Evolutionary conservation across 768 basidiomycete genomes (phyloP).

Genomic region (Russula virescens): DNA sequence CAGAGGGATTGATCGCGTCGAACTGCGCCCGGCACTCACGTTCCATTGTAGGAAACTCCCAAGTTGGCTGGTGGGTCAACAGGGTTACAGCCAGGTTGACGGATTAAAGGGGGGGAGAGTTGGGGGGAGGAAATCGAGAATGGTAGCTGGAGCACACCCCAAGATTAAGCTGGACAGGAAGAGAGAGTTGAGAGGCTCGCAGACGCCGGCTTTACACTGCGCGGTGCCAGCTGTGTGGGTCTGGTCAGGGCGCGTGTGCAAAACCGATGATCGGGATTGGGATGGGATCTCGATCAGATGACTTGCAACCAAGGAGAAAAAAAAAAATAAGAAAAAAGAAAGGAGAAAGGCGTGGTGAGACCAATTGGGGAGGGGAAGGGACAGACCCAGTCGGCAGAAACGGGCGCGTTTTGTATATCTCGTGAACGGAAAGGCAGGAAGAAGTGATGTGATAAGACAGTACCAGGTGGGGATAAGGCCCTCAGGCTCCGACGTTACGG

Average conservation of each 20-base stretch:
- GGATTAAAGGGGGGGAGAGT: background rate
- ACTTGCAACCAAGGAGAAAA: slow-evolving; percentile 12
- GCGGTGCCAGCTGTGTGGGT: slow-evolving; percentile 17
- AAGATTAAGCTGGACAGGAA: slow-evolving; percentile 14
- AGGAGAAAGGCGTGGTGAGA: background rate
- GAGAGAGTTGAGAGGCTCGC: slow-evolving; percentile 13
- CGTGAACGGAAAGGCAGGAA: slow-evolving; percentile 9
- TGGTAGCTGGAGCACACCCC: slow-evolving; percentile 11
- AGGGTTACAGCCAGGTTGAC: slow-evolving; percentile 25
- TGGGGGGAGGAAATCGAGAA: background rate
- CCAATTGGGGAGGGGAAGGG: slow-evolving; percentile 16
- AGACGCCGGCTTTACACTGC: slow-evolving; percentile 13
- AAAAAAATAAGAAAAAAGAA: background rate
- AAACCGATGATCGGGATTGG: slow-evolving; percentile 26
- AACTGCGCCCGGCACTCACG: slow-evolving; percentile 12
- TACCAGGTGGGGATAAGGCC: slow-evolving; percentile 20
- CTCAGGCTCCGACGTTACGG: slow-evolving; percentile 23
- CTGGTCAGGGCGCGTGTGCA: slow-evolving; percentile 15
- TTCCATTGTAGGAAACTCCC: slow-evolving; percentile 25
- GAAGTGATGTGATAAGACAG: slow-evolving; percentile 16
- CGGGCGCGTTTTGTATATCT: slow-evolving; percentile 8
- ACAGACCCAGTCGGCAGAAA: slow-evolving; percentile 1
- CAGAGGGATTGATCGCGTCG: background rate
- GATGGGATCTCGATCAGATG: slow-evolving; percentile 21
- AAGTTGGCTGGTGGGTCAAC: slow-evolving; percentile 18